A percentile compares a stretch with the other conserved stretches of the same genome.
Evolutionary conservation across 1,284 basidiomycete genomes (phyloP).

Genomic region (Neolentinus lepideus): DNA sequence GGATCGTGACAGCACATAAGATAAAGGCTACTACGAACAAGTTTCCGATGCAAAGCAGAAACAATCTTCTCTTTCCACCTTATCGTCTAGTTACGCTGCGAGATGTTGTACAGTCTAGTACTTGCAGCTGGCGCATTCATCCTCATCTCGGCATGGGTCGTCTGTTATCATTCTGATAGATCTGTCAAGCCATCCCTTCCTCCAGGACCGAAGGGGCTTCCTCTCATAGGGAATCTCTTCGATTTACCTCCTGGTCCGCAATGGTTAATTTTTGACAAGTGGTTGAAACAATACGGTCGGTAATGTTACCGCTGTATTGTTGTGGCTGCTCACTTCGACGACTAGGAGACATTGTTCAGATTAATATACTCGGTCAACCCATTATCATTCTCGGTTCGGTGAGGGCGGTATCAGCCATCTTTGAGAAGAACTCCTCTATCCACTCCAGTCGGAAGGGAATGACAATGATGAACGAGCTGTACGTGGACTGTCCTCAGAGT

Average conservation of each 20-base stretch:
- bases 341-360: slow-evolving; percentile 39
- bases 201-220: slow-evolving; percentile 10
- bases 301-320: neutral
- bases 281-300: slow-evolving; percentile 9
- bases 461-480: slow-evolving; percentile 41
- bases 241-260: slow-evolving; percentile 10
- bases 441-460: slow-evolving; percentile 36
- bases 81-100: no score
- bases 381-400: slow-evolving; percentile 39
- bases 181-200: neutral
- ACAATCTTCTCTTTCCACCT: no score
- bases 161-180: no score
- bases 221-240: slow-evolving; percentile 12
- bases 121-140: no score
- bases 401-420: slow-evolving; percentile 31
- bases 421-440: slow-evolving; percentile 34
- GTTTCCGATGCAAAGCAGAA: no score
- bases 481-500: slow-evolving; percentile 6
- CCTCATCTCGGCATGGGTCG: no score
- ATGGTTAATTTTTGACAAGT: slow-evolving; percentile 9
- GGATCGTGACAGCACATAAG: no score
- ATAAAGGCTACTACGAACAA: no score
- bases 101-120: no score
- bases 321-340: neutral
- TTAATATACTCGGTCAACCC: slow-evolving; percentile 36